Evolutionary conservation across 192 early-diverging fungal genomes (phyloP).

Genomic region (Neocallimastix lanati): DNA sequence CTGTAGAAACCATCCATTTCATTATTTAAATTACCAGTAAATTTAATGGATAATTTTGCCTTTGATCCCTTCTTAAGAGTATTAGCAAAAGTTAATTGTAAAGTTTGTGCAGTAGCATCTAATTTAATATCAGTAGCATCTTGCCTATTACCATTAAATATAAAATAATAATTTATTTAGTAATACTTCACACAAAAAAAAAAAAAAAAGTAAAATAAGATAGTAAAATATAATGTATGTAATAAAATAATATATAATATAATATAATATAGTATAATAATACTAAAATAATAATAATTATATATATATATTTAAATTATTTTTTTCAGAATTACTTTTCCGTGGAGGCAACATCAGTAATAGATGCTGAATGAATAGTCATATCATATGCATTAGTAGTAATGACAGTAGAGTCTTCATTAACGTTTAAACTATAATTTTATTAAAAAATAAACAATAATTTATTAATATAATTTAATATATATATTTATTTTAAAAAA

Average conservation of each 20-base stretch:
- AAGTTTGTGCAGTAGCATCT: conserved; percentile 17
- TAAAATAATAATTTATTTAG: not conserved
- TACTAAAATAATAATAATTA: not conserved
- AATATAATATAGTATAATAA: too few relatives aligned
- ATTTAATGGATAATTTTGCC: conserved; percentile 20
- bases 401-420: conserved; percentile 16
- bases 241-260: too few relatives aligned
- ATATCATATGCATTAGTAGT: conserved; percentile 23
- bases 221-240: too few relatives aligned
- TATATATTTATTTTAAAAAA: too few relatives aligned
- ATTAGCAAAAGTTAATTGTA: conserved; percentile 23
- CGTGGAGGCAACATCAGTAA: conserved; percentile 5
- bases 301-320: not conserved
- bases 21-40: conserved; percentile 52
- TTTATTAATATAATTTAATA: too few relatives aligned
- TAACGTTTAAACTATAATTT: conserved; percentile 14
- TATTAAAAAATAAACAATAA: too few relatives aligned
- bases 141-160: conserved; percentile 1
- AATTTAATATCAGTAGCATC: conserved; percentile 17
- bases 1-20: conserved; percentile 93
- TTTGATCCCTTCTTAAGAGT: conserved; percentile 18
- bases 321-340: conserved; percentile 13
- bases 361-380: conserved; percentile 8
- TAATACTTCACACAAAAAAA: too few relatives aligned
- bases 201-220: too few relatives aligned